Percentiles rank a stretch among this genome's conserved stretches.
Conservation (phyloP, 2,329 filamentous ascomycete species). For the Talaromyces funiculosus region DNA sequence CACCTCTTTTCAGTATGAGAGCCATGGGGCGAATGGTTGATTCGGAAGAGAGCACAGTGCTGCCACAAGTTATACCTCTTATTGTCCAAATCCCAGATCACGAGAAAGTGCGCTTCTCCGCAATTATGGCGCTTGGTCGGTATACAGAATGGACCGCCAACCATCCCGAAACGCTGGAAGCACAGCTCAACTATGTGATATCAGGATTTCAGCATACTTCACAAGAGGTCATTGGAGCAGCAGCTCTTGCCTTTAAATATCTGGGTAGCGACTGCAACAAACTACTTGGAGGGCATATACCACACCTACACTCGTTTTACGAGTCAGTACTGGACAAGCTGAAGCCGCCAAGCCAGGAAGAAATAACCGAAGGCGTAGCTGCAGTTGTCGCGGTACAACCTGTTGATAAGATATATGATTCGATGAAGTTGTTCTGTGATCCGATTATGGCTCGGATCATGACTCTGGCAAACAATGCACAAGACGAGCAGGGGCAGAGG, state of each 20-base stretch:
- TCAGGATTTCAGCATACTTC: constrained; percentile 84
- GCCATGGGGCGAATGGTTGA: constrained; percentile 97
- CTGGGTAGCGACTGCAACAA: constrained; percentile 93
- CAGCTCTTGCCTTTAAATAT: constrained; percentile 91
- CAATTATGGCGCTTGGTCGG: constrained; percentile 92
- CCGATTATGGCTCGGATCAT: constrained; percentile 82
- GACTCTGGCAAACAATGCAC: constrained; percentile 77
- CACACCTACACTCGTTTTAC: constrained; percentile 88
- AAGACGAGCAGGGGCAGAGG: constrained; percentile 75
- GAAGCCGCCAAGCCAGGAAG: constrained; percentile 81
- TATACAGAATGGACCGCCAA: constrained; percentile 98
- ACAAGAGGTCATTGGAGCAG: constrained; percentile 83
- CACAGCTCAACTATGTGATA: constrained; percentile 93
- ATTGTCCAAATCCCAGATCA: constrained; percentile 92
- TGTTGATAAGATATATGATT: constrained; percentile 69
- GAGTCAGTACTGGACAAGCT: constrained; percentile 81
- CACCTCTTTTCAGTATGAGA: constrained; percentile 88
- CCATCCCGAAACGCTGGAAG: constrained; percentile 84
- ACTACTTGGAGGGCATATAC: constrained; percentile 73
- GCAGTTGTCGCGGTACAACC: constrained; percentile 86
- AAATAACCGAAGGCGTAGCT: constrained; percentile 92
- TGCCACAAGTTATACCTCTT: constrained; percentile 87
- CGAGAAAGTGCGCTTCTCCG: constrained; percentile 96
- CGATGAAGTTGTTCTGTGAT: constrained; percentile 88
- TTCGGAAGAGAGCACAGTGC: constrained; percentile 75